Base-by-base conservation (phyloP, 345 rosid genomes). In the Capsella bursapastoris region DNA sequence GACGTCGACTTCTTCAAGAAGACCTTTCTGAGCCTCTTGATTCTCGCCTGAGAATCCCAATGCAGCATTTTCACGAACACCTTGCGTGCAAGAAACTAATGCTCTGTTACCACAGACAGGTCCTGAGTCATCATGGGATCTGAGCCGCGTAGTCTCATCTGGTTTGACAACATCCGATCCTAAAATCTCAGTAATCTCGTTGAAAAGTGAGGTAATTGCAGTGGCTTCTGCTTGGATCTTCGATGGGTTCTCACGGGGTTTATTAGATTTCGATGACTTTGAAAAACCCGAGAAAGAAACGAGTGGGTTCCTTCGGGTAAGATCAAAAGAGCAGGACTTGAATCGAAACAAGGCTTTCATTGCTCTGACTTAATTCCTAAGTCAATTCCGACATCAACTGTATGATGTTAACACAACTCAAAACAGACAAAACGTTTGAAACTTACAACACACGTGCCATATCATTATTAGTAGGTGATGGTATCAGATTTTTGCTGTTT, bases 11-110 rank as follows among this genome's bases (percentile, higher is more conserved):
- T 66, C 82, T 32, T 41, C 70, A 3, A 7, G 27, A 63, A 49
- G 73, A 48, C 70, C 53, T 69, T 28, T 15, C 49, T 57, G 71
- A 31, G 55, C 68, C 40, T 31, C 60, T 59, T 15, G 55, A 66
- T 52, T 31, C 53, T 41, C 78, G 48, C 41, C 40, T 58, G 70
- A 59, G 13, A 45, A 43, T 8, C 59, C 68, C 62, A 47, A 31
- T 35, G 43, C 61, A 12, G 79, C 86, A 85, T 86, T 90, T 84
- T 57, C 78, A 73, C 89, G 77, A 86, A 76, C 89, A 86, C 12
- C 48, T 76, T 48, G 82, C 62, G 82, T 16, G 77, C 89, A 44
- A 41, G 64, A 29, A 35, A 14, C 58, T 22, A 55, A 60, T 43
- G 57, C 38, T 43, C 59, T 75, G 10, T 66, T 77, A 10, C 2